These are phyloP conservation scores for Ambrosiella beaveri DNA, from an alignment of 2,329 filamentous ascomycete genomes.

Conservation along the genomic window DNA sequence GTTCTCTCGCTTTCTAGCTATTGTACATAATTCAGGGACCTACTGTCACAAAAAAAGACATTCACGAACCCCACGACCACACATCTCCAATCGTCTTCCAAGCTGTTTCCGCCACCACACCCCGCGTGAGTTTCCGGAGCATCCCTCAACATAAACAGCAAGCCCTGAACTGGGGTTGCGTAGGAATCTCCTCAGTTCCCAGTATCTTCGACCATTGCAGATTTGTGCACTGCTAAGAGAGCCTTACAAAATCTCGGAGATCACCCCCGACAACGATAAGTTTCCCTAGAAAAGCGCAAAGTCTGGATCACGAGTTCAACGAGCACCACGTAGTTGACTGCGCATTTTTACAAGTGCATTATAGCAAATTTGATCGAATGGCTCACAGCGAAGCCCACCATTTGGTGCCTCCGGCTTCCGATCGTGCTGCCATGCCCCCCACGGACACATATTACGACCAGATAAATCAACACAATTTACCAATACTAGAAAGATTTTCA, in stretches of 20 bases:
- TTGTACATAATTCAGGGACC: too few species aligned
- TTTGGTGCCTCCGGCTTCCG: constrained; percentile 10
- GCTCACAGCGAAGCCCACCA: constrained; percentile 12
- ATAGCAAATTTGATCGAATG: constrained; percentile 7
- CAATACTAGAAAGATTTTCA: constrained; percentile 38
- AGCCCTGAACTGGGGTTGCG: neutral
- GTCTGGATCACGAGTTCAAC: neutral
- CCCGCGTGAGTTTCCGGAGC: neutral
- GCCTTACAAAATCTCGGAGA: neutral
- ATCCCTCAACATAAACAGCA: neutral
- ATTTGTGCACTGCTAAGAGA: neutral
- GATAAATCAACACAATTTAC: constrained; percentile 21
- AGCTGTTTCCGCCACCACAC: neutral
- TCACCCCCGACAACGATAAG: neutral
- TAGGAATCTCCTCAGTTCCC: neutral
- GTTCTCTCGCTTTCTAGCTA: too few species aligned
- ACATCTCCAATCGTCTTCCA: neutral
- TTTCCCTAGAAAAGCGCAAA: neutral
- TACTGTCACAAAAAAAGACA: too few species aligned
- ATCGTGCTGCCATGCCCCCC: constrained; percentile 7
- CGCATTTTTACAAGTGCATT: neutral
- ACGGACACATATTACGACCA: constrained; percentile 24
- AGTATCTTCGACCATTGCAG: neutral
- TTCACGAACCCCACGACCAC: too few species aligned
- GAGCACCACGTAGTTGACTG: neutral